Base-by-base conservation (phyloP, 768 basidiomycete species). In the Mycena leptocephala region DNA sequence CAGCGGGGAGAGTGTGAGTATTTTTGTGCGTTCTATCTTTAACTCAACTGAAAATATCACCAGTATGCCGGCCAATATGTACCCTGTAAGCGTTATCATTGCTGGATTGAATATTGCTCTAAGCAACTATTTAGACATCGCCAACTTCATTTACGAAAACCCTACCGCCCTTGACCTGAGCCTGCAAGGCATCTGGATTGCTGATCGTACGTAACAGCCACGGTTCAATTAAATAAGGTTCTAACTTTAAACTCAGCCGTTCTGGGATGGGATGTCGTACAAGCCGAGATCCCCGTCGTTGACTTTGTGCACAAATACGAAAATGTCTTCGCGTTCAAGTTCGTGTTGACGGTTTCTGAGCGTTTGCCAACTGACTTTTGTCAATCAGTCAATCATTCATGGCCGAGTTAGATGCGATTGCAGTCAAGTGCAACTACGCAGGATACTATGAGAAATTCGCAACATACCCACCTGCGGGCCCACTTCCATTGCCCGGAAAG, bases 321-420 rank as follows among this genome's bases (percentile, higher is more conserved):
- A 77, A 86, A 90, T 74, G 90, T 95, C 16, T 95, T 96, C 80
- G 86, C 93, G 0, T 89, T 96, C 84, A 94, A 95, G 94, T 95
- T 75, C 33, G 91, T 58, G 13, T 28, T 37, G 22, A 24, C 28
- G 16, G 8, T 30, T 46, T 33, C 37, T 51, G 22, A 7, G 24
- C 55, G n/a, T 5, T 48, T n/a, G 56, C 30, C 22, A 48, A 70
- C 71, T 63, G 53, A 69, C 53, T 51, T 43, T 35, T 55, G 22
- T 55, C 62, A 18, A 28, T n/a, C 64, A 94, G 94, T 79, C 86
- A 93, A 84, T 88, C 92, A 0, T 93, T 92, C 85, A 88, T 94
- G 84, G 83, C 86, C 0, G 80, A 92, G 46, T 87, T 96, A 26
- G 91, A 95, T 62, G 80, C 86, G 0, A 84, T 85, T 26, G 90